Evolutionary conservation across 2,329 filamentous ascomycete species (phyloP).

Genomic region (Cercospora sojina): DNA sequence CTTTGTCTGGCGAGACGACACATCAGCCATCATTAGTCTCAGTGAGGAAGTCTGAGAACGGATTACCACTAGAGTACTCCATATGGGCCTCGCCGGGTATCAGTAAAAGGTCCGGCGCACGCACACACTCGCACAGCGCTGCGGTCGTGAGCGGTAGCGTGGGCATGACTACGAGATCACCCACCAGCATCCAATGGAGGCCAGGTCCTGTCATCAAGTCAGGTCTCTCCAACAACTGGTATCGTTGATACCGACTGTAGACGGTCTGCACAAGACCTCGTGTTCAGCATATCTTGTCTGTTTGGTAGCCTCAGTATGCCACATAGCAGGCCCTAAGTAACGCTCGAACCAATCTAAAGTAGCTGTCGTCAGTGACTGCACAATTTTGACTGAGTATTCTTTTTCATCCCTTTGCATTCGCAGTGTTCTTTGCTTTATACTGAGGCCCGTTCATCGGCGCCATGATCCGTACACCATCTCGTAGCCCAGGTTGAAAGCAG

Average conservation of each 20-base stretch:
- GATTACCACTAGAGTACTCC: background rate
- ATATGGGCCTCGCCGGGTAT: background rate
- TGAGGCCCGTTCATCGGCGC: background rate
- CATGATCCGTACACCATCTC: background rate
- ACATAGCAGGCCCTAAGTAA: background rate
- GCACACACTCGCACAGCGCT: background rate
- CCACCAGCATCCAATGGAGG: background rate
- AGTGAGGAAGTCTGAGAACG: background rate
- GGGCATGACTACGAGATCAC: background rate
- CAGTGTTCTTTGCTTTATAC: background rate
- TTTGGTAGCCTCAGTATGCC: background rate
- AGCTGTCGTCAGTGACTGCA: background rate
- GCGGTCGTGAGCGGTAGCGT: background rate
- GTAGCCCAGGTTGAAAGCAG: background rate
- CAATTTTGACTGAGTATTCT: background rate
- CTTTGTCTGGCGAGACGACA: background rate
- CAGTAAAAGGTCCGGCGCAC: background rate
- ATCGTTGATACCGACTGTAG: background rate
- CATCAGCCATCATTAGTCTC: background rate
- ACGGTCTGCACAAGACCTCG: background rate
- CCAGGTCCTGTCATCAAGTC: background rate
- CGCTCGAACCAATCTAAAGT: background rate
- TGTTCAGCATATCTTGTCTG: background rate
- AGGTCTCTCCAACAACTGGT: background rate
- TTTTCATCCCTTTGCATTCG: background rate